Evolutionary conservation across 164 flowering plant species (phyloP), one percentile per base, ranked within the genome.

Genomic region (Taxillus chinensis): DNA sequence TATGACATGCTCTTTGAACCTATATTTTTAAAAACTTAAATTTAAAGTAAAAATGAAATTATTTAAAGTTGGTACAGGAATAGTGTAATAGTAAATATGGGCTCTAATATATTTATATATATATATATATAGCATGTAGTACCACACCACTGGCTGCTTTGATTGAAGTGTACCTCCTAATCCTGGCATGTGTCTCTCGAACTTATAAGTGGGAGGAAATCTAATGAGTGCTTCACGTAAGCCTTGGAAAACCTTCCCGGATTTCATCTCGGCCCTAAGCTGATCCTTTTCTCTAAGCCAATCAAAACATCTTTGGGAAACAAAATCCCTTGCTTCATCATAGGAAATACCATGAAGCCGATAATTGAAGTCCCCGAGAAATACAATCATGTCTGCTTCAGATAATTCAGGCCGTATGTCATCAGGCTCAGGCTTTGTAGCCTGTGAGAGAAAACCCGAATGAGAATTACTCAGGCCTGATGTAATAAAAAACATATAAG

Each of bases 231-330:
- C 98, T 73, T 95, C 99, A 9, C 90, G 87, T 96, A 95, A 83
- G 62, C 99, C 99, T 64, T 95, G 99, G 69, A 95, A 95, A 60
- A 89, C 99, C 71, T 75, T 89, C 39, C 98, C 98, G 57, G 90
- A 83, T 75, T 82, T 78, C 98, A 95, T 91, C 76, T 91, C 98
- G 62, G 86, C 93, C 63, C 95, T 75, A 49, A 95, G 89, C 73
- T 95, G 99, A 77, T 95, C 99, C 74, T 75, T 89, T 80, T 91
- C 99, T 74, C 93, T 80, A 12, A 95, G 90, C 96, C 99, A 95
- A 62, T 91, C 99, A 70, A 95, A 95, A 78, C 92, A 74, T 76
- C 99, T 86, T 73, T 95, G 99, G 3, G 99, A 95, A 65, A 95
- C 90, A 66, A 91, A 86, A 75, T 91, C 96, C 74, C 93, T 80